These are phyloP conservation scores for Neoboletus subvelutipes DNA, from an alignment of 768 basidiomycete genomes.

Conservation along the genomic window DNA sequence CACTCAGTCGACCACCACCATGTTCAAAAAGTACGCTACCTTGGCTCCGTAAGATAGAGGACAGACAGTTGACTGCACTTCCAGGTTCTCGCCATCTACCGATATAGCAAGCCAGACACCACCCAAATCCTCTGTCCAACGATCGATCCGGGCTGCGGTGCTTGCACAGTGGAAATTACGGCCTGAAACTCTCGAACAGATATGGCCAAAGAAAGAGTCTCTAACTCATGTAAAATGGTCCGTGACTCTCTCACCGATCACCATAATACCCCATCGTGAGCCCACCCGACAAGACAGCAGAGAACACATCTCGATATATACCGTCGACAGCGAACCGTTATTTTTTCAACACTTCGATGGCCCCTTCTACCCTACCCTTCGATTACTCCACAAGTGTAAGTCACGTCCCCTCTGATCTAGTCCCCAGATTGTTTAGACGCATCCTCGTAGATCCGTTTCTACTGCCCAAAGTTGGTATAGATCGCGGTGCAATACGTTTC, in stretches of 20 bases:
- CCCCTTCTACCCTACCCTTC: conserved; percentile 85
- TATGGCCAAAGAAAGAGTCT: conserved; percentile 99
- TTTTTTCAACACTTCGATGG: conserved; percentile 98
- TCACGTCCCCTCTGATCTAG: conserved; percentile 4
- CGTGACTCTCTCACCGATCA: conserved; percentile 10
- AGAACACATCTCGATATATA: conserved; percentile 94
- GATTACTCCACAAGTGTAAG: conserved; percentile 90
- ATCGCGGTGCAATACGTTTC: conserved; percentile 98
- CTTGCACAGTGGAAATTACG: conserved; percentile 83
- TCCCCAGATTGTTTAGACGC: not conserved
- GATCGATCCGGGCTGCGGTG: conserved; percentile 77
- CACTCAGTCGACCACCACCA: conserved; percentile 34
- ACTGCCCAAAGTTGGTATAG: conserved; percentile 84
- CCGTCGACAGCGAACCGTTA: conserved; percentile 81
- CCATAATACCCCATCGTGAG: conserved; percentile 11
- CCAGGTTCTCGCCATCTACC: conserved; percentile 66
- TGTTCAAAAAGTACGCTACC: conserved; percentile 71
- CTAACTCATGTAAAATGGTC: conserved; percentile 91
- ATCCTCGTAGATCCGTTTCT: conserved; percentile 78
- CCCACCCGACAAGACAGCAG: conserved; percentile 55
- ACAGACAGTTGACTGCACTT: conserved; percentile 9
- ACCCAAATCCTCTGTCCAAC: conserved; percentile 91
- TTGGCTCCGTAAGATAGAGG: conserved; percentile 2
- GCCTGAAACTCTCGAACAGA: conserved; percentile 77
- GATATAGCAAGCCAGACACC: conserved; percentile 90